phyloP scores from a whole-genome alignment of 2,329 filamentous ascomycete genomes.

The Trichoderma harzianum region DNA sequence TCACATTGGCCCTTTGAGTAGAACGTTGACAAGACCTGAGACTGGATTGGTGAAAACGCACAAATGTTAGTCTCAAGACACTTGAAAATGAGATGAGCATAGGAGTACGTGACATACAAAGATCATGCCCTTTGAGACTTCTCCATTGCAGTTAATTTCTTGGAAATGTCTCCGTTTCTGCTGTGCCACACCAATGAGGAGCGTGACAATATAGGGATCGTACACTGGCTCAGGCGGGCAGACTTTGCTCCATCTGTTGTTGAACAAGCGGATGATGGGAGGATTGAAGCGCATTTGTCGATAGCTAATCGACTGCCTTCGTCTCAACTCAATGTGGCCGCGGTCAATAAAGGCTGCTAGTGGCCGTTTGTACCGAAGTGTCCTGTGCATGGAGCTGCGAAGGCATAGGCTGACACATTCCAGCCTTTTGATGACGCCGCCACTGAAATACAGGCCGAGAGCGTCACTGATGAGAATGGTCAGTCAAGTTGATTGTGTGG shows the following conservation, averaged over 20 bases:
- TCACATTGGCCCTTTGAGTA: background rate
- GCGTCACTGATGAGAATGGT: background rate
- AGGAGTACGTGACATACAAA: background rate
- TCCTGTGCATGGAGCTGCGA: background rate
- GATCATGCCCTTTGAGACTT: background rate
- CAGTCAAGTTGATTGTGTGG: background rate
- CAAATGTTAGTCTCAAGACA: background rate
- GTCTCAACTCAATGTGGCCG: background rate
- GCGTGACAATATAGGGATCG: slow-evolving; percentile 1
- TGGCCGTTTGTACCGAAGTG: background rate
- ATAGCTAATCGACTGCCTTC: background rate
- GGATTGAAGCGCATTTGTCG: background rate
- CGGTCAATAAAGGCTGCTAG: background rate
- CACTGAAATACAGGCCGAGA: background rate
- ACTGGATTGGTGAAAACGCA: background rate
- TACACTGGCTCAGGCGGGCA: background rate
- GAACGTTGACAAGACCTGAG: background rate
- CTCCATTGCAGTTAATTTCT: background rate
- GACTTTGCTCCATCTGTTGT: background rate
- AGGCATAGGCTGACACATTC: background rate
- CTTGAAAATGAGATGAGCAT: background rate
- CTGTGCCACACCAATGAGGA: slow-evolving; percentile 5
- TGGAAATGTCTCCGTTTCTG: background rate
- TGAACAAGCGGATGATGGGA: background rate
- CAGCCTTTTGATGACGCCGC: background rate